A percentile compares a stretch with the other conserved stretches of the same genome.
phyloP scores from a whole-genome alignment of 176 grass and related monocot species.

The Carex pumila region DNA sequence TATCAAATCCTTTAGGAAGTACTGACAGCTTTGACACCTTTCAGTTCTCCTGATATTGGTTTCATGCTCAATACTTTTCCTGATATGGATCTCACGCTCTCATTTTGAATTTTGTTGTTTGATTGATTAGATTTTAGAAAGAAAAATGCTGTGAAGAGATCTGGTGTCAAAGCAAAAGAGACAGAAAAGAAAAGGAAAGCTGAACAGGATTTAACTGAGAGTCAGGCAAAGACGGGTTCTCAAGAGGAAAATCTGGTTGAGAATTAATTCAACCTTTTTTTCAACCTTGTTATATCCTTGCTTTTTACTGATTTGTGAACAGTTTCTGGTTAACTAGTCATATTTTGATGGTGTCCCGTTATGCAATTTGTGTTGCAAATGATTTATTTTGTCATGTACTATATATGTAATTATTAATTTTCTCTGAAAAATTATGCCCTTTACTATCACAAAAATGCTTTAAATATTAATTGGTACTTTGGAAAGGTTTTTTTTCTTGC shows the following conservation, averaged over 20 bases:
- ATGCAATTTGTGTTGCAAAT: neutral
- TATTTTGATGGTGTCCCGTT: neutral
- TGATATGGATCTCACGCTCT: neutral
- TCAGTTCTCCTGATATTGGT: no score
- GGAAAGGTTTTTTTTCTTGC: neutral
- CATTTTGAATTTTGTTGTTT: neutral
- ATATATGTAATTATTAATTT: neutral
- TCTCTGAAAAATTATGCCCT: neutral
- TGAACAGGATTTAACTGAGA: conserved; percentile 4
- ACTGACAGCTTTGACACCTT: neutral
- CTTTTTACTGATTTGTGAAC: neutral
- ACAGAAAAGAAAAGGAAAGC: conserved; percentile 55
- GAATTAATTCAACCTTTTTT: neutral
- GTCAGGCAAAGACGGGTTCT: neutral
- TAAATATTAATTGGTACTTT: neutral
- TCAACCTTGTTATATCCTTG: neutral
- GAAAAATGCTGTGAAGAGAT: conserved; percentile 43
- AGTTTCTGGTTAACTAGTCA: neutral
- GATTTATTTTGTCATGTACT: neutral
- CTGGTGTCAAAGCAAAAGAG: conserved; percentile 38
- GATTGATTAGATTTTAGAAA: conserved; percentile 49
- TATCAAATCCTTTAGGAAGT: neutral
- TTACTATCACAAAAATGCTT: neutral
- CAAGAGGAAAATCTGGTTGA: conserved; percentile 21
- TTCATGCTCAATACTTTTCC: neutral